Evolutionary conservation across 441 rosid genomes (phyloP), one percentile per base, ranked within the genome.

Genomic region (Erysimum cheiri): DNA sequence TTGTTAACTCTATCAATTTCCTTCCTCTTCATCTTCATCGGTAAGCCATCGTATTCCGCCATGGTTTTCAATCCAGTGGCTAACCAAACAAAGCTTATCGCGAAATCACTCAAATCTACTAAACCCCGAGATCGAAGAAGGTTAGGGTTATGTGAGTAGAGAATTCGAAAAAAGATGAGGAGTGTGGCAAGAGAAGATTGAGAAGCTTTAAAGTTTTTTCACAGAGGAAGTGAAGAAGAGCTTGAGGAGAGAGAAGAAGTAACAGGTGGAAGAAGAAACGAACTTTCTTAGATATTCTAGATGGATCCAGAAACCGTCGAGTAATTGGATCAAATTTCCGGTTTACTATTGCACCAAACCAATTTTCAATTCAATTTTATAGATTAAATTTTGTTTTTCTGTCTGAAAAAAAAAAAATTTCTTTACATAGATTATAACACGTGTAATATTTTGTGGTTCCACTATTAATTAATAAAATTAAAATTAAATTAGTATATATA

Each of bases 1-100:
- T 91, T 85, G 69, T 81, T 80, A 6, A 84, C 85, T 28, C 77
- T 84, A 33, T 91, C 95, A 0, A 93, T 73, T 1, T 85, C 88
- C 31, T 79, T 84, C 69, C 97, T 79, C 86, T 93, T 93, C 80
- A 80, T 77, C 80, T 48, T 88, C 67, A 79, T 80, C 57, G 64
- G 19, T 26, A 67, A 65, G 58, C 36, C 39, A 6, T 49, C 74
- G 65, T 49, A 26, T n/a, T 43, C 67, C 6, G 48, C 69, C 80
- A 67, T 78, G 36, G n/a, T 46, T 15, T 36, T 36, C 10, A 2
- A 1, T 41, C 17, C 14, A 11, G 5, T 7, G 24, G 24, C 22
- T 31, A 15, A 14, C 22, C 4, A 7, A 3, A 22, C 24, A 22
- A 32, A 36, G 7, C 14, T 44, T 39, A 19, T 32, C 6, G 36